phyloP scores from a whole-genome alignment of 371 early-diverging fungal species.

The Mortierella sp. region DNA sequence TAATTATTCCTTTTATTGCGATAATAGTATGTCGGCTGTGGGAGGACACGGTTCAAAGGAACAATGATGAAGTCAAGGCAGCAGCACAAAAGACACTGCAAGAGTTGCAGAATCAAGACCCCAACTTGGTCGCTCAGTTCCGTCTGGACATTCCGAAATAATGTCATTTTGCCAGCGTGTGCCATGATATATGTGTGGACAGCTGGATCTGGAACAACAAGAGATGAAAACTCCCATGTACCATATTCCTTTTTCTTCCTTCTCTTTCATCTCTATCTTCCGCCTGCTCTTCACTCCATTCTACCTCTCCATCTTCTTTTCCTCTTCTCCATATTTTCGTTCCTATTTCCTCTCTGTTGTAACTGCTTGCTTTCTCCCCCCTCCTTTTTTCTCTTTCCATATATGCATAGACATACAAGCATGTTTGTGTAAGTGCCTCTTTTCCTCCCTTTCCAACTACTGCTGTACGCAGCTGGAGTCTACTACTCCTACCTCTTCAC shows the following conservation, averaged over 20 bases:
- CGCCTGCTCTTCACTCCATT: not conserved
- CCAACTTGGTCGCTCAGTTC: slow-evolving; percentile 37
- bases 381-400: not conserved
- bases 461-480: no score
- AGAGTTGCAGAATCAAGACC: slow-evolving; percentile 26
- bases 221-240: not conserved
- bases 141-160: slow-evolving; percentile 33
- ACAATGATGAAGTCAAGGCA: slow-evolving; percentile 58
- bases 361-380: not conserved
- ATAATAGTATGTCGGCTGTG: slow-evolving; percentile 61
- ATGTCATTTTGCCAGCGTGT: not conserved
- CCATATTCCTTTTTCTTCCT: not conserved
- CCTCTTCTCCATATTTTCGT: not conserved
- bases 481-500: no score
- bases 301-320: no score
- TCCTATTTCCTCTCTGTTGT: no score
- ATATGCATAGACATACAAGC: not conserved
- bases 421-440: not conserved
- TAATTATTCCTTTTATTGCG: not conserved
- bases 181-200: not conserved
- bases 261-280: not conserved
- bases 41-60: slow-evolving; percentile 60
- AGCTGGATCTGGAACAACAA: not conserved
- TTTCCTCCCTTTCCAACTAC: not conserved
- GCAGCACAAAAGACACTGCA: slow-evolving; percentile 55